These are phyloP conservation scores for Rehmannia glutinosa DNA, from an alignment of 257 asterid species.

Conservation along the genomic window DNA sequence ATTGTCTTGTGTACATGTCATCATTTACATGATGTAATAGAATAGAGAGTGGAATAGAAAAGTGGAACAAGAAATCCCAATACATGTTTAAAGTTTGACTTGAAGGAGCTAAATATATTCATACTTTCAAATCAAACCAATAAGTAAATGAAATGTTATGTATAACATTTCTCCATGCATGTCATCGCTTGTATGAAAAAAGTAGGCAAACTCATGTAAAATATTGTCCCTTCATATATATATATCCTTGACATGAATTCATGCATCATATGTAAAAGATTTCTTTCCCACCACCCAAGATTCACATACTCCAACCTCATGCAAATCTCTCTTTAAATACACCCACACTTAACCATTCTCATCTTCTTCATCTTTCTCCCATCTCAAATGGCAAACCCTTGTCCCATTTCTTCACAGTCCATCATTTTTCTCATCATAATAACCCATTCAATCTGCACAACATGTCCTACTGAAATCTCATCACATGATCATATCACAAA, in stretches of 20 bases:
- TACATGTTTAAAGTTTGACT: background rate
- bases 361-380: background rate
- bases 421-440: constrained; percentile 24
- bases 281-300: background rate
- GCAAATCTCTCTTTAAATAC: constrained; percentile 11
- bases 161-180: background rate
- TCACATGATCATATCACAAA: too few relatives aligned
- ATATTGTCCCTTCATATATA: constrained; percentile 15
- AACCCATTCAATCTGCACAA: constrained; percentile 22
- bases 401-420: constrained; percentile 5
- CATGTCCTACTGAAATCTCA: too few relatives aligned
- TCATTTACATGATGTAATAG: too few relatives aligned
- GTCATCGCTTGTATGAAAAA: too few relatives aligned
- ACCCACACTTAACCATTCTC: background rate
- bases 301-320: background rate
- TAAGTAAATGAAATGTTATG: background rate
- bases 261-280: constrained; percentile 19
- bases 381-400: constrained; percentile 30
- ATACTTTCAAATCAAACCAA: background rate
- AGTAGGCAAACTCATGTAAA: background rate
- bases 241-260: background rate
- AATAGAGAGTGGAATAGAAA: too few relatives aligned
- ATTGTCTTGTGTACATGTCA: too few relatives aligned
- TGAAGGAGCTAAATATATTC: background rate
- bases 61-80: too few relatives aligned